Percentiles rank a stretch among this genome's conserved stretches.
Conservation (phyloP, 164 flowering plant genomes). For the Liquidambar formosana region DNA sequence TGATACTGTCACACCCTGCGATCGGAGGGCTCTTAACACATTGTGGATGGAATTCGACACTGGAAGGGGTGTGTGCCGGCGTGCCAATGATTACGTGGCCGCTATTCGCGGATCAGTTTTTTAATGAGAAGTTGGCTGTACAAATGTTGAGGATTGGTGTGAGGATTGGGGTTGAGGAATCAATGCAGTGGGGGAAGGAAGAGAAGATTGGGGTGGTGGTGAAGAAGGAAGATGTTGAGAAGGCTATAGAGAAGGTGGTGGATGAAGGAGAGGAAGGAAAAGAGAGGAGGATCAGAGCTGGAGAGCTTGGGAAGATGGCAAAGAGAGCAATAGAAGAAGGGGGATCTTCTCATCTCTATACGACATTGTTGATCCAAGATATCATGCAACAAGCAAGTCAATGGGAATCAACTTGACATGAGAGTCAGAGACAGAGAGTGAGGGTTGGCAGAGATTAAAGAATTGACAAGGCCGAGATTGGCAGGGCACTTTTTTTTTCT, state of each 20-base stretch:
- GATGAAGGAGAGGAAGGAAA: conserved; percentile 37
- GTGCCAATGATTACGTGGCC: conserved; percentile 75
- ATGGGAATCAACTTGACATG: too few species aligned
- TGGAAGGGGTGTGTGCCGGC: conserved; percentile 49
- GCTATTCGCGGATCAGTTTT: conserved; percentile 53
- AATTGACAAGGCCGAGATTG: too few species aligned
- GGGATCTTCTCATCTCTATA: conserved; percentile 45
- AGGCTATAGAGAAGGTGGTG: conserved; percentile 40
- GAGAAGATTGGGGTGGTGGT: conserved; percentile 42
- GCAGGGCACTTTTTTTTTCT: too few species aligned
- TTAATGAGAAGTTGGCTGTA: conserved; percentile 53
- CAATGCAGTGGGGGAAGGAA: conserved; percentile 42
- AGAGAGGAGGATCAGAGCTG: conserved; percentile 35
- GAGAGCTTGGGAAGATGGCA: conserved; percentile 35
- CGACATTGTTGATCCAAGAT: conserved; percentile 39
- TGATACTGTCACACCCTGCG: conserved; percentile 53
- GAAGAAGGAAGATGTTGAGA: conserved; percentile 30
- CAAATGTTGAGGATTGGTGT: conserved; percentile 44
- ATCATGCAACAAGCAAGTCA: conserved; percentile 12
- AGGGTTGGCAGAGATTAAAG: too few species aligned
- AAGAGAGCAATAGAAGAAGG: conserved; percentile 44
- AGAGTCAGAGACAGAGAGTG: too few species aligned
- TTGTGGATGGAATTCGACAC: conserved; percentile 72
- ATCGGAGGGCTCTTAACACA: conserved; percentile 63
- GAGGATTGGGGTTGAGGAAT: conserved; percentile 35